Base-by-base conservation (phyloP, 1,284 basidiomycete genomes). In the Sphaerobolus stellatus region DNA sequence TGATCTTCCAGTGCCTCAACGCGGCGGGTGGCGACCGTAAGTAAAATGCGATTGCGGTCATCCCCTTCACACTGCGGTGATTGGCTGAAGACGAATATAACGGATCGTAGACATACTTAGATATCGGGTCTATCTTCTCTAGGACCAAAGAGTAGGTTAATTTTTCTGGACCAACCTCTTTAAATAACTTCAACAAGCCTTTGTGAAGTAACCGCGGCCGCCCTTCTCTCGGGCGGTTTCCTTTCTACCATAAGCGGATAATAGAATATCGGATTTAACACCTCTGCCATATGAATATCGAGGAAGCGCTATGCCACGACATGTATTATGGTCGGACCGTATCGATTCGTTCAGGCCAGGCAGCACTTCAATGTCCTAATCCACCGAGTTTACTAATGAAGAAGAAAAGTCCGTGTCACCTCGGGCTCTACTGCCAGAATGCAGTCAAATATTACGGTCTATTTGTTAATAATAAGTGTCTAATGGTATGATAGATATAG, bases 371-470 rank as follows among this genome's bases (percentile, higher is more conserved):
- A 13, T 78, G 75, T 60, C 81, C 81, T 20, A 66, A 64, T 11
- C 83, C 83, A 72, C 76, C 83, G 47, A 82, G 80, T 51, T 75
- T 74, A n/a, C n/a, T n/a, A n/a, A n/a, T n/a, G 56, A 71, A 70
- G 38, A 71, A 74, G 80, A 75, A 59, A 75, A 70, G 22, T 72
- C 73, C 28, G 68, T 61, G 22, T 72, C 70, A 47, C 70, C 65
- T 8, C 66, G 64, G 20, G 74, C 67, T 41, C 71, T 69, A 14
- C 68, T 58, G 5, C 79, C 75, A 16, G 77, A 74, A 67, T 86
- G 59, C 80, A 78, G 64, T 87, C 85, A 33, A 86, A 70, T 49
- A 86, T 75, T 49, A 87, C 66, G 4, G 83, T 82, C 66, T 67
- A 47, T 34, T 33, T n/a, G 27, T 14, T n/a, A 8, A 25, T 3